These are phyloP conservation scores for Plicaturopsis crispa DNA, from an alignment of 768 basidiomycete species.

Conservation along the genomic window DNA sequence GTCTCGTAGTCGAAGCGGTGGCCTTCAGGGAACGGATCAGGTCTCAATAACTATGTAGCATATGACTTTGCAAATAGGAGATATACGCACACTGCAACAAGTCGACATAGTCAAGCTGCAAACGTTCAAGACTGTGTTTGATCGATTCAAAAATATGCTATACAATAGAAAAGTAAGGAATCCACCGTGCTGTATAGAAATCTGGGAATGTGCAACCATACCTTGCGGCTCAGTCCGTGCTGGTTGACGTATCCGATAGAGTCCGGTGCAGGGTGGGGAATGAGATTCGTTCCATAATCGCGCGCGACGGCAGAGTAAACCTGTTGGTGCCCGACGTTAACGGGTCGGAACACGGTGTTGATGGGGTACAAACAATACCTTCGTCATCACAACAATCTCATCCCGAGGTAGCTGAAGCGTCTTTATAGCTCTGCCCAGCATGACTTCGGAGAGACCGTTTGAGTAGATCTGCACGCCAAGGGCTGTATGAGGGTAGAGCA, in stretches of 20 bases:
- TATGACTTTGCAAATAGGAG: slow-evolving; percentile 11
- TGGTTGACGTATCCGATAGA: slow-evolving; percentile 48
- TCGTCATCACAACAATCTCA: slow-evolving; percentile 44
- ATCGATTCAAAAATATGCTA: slow-evolving; percentile 71
- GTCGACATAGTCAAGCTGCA: slow-evolving; percentile 74
- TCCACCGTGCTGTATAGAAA: not conserved
- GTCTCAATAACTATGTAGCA: slow-evolving; percentile 22
- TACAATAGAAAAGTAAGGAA: slow-evolving; percentile 5
- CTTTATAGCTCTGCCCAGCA: slow-evolving; percentile 40
- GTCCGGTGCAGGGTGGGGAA: slow-evolving; percentile 17
- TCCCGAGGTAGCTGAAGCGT: slow-evolving; percentile 34
- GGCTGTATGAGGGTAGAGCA: not conserved
- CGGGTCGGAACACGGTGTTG: slow-evolving; percentile 44
- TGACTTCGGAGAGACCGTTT: slow-evolving; percentile 30
- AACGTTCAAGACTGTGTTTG: slow-evolving; percentile 51
- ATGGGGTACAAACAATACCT: slow-evolving; percentile 41
- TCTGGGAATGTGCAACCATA: slow-evolving; percentile 7
- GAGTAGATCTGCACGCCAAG: slow-evolving; percentile 21
- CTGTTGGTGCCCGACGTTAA: slow-evolving; percentile 12
- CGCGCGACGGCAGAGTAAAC: slow-evolving; percentile 7
- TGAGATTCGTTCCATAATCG: not conserved
- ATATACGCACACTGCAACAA: slow-evolving; percentile 51
- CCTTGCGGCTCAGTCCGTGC: slow-evolving; percentile 39
- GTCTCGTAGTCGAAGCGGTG: slow-evolving; percentile 23
- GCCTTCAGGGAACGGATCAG: no score